Conservation (phyloP, 208 protist species). For the Trypanosoma cruzi region DNA sequence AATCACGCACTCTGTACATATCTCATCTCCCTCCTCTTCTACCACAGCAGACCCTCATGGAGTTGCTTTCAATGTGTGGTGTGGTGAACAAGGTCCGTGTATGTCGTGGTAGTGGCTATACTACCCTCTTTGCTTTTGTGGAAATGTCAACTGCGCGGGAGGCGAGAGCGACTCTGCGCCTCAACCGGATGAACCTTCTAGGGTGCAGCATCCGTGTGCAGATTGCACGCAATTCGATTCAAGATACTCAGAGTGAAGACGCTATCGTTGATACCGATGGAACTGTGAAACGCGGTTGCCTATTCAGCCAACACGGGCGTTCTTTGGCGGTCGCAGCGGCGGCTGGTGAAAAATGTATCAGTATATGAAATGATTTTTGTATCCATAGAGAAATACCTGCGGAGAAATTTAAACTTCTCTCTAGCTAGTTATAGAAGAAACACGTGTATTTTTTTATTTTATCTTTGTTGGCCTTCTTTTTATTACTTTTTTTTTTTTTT, state of each 20-base stretch:
- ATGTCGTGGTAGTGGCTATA: slow-evolving; percentile 61
- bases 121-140: slow-evolving; percentile 84
- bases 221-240: slow-evolving; percentile 74
- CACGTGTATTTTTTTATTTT: background rate
- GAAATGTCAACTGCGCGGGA: slow-evolving; percentile 74
- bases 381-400: background rate
- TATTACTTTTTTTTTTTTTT: slow-evolving; percentile 17
- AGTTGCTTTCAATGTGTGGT: slow-evolving; percentile 54
- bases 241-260: slow-evolving; percentile 71
- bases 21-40: slow-evolving; percentile 68
- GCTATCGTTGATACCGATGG: slow-evolving; percentile 45
- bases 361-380: background rate
- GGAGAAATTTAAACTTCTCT: background rate
- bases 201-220: slow-evolving; percentile 69
- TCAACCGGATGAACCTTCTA: slow-evolving; percentile 63
- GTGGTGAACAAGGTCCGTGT: slow-evolving; percentile 81
- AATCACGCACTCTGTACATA: slow-evolving; percentile 74
- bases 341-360: slow-evolving; percentile 7
- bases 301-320: slow-evolving; percentile 50
- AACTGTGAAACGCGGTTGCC: slow-evolving; percentile 44
- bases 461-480: background rate
- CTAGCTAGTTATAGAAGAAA: background rate
- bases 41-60: slow-evolving; percentile 60
- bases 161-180: slow-evolving; percentile 43
- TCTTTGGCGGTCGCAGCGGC: slow-evolving; percentile 29